Evolutionary conservation across 108 stramenopile genomes (phyloP).

Genomic region (Discostella stelligeroides): DNA sequence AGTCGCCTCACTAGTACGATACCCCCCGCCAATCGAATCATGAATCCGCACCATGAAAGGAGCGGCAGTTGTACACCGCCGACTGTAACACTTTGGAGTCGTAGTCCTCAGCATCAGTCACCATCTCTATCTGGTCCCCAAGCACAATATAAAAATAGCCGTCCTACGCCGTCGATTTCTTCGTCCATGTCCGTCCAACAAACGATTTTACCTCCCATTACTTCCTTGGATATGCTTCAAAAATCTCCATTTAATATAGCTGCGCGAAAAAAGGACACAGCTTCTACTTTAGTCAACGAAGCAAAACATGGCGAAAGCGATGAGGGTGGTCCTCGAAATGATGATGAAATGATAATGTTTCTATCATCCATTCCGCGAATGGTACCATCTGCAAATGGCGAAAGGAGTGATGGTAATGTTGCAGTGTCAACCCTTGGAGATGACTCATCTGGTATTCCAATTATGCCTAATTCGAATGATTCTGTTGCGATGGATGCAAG

Average conservation of each 20-base stretch:
- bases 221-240: conserved; percentile 44
- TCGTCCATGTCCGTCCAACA: conserved; percentile 28
- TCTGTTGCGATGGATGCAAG: no score
- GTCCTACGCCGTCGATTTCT: conserved; percentile 4
- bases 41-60: not conserved
- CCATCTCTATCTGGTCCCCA: not conserved
- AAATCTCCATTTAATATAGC: conserved; percentile 34
- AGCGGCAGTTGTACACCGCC: conserved; percentile 7
- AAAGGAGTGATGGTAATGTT: conserved; percentile 21
- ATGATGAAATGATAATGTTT: conserved; percentile 35
- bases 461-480: not conserved
- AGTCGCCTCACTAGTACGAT: conserved; percentile 43
- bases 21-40: conserved; percentile 11
- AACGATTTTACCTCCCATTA: conserved; percentile 39
- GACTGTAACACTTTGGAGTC: not conserved
- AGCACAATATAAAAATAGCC: no score
- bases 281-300: not conserved
- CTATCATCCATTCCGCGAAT: conserved; percentile 41
- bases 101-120: not conserved
- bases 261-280: not conserved
- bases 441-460: conserved; percentile 10
- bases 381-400: conserved; percentile 17
- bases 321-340: not conserved
- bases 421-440: conserved; percentile 16
- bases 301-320: not conserved